Conservation (phyloP, 1,139 yeast genomes). For the Blastobotrys petasosporus region DNA sequence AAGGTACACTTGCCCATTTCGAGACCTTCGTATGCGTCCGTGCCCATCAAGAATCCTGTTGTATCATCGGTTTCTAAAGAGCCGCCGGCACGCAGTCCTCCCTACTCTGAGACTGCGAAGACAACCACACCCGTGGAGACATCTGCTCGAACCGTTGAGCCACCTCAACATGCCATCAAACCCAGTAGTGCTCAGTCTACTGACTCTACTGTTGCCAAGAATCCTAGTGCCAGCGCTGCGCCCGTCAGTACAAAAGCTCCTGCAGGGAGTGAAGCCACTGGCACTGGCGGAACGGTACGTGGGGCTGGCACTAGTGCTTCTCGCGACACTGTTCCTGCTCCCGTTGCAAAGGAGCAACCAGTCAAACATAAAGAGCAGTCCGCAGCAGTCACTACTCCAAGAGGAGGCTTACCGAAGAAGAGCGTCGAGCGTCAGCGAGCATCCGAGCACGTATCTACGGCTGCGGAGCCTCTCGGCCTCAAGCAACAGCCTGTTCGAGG, state of each 20-base stretch:
- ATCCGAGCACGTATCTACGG: neutral
- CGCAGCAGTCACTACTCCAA: no score
- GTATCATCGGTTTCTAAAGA: neutral
- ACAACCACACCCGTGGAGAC: neutral
- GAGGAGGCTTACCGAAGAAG: neutral
- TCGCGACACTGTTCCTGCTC: neutral
- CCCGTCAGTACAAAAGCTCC: neutral
- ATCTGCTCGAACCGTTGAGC: no score
- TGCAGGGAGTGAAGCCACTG: neutral
- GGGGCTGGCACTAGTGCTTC: no score
- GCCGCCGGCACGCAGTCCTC: constrained; percentile 3
- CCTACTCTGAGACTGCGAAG: constrained; percentile 1
- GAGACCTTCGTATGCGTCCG: constrained; percentile 6
- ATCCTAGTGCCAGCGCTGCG: constrained; percentile 1
- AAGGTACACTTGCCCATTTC: neutral
- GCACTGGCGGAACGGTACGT: neutral
- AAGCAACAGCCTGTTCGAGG: no score
- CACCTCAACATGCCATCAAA: neutral
- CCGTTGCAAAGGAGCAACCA: neutral
- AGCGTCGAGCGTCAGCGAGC: neutral
- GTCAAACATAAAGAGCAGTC: neutral
- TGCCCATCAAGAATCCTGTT: constrained; percentile 1
- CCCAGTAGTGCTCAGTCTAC: constrained; percentile 2
- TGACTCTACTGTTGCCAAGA: constrained; percentile 7
- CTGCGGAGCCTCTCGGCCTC: no score